Conservation (phyloP, 257 asterid species). For the Paraleonurus japonicus region DNA sequence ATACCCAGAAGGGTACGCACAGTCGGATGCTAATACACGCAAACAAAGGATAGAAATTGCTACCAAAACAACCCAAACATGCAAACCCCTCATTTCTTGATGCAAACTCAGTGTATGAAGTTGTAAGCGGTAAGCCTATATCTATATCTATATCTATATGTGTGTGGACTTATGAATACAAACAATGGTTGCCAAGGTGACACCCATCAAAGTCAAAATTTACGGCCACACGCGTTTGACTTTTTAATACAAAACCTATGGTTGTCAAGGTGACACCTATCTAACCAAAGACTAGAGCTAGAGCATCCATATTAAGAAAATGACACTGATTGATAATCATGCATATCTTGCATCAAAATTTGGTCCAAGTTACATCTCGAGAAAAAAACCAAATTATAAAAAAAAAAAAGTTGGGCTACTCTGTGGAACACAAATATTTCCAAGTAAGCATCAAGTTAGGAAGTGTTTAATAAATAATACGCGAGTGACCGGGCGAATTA, state of each 20-base stretch:
- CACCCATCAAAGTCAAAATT: not conserved
- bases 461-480: too few species aligned
- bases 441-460: too few species aligned
- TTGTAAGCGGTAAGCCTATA: not conserved
- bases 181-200: not conserved
- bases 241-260: too few species aligned
- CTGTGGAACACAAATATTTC: too few species aligned
- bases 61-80: conserved; percentile 30
- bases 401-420: too few species aligned
- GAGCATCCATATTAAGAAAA: not conserved
- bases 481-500: too few species aligned
- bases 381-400: too few species aligned
- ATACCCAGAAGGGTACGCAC: conserved; percentile 49
- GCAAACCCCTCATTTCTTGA: conserved; percentile 40
- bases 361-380: conserved; percentile 79
- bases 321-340: not conserved
- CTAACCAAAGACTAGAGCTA: not conserved
- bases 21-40: conserved; percentile 29
- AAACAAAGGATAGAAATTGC: conserved; percentile 24
- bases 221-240: not conserved
- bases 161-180: not conserved
- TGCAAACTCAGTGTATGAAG: not conserved
- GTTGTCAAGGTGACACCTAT: not conserved
- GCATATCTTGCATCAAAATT: conserved; percentile 58
- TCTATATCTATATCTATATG: too few species aligned